Evolutionary conservation across 352 stramenopile species (phyloP).

Genomic region (Pythium oligandrum): DNA sequence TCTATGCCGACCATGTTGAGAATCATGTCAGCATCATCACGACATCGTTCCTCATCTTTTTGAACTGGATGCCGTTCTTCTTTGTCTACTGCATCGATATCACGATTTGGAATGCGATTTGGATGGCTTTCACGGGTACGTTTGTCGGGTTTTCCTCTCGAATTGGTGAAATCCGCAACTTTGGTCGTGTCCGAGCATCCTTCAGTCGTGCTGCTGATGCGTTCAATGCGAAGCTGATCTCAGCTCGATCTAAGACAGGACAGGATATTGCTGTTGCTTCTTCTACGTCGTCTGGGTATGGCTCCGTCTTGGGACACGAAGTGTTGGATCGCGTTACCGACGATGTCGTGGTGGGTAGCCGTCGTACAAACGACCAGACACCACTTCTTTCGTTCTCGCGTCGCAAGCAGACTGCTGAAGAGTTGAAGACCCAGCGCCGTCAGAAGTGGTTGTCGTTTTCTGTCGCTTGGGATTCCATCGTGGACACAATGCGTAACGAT

Average conservation of each 20-base stretch:
- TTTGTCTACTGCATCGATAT: conserved; percentile 98
- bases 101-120: conserved; percentile 98
- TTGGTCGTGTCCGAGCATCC: conserved; percentile 73
- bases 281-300: conserved; percentile 20
- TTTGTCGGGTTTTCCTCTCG: conserved; percentile 95
- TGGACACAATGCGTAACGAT: conserved; percentile 93
- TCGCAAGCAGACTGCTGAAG: conserved; percentile 72
- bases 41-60: conserved; percentile 87
- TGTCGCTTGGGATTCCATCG: conserved; percentile 96
- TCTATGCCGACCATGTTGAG: conserved; percentile 95
- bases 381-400: conserved; percentile 82
- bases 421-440: conserved; percentile 90
- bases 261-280: conserved; percentile 23
- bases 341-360: conserved; percentile 8
- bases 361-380: conserved; percentile 48
- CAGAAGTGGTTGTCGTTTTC: conserved; percentile 99
- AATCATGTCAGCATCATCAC: conserved; percentile 81
- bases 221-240: conserved; percentile 86
- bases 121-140: conserved; percentile 95
- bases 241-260: conserved; percentile 69
- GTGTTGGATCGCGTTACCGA: conserved; percentile 25
- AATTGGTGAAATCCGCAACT: conserved; percentile 96
- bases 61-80: conserved; percentile 97
- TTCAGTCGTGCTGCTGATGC: conserved; percentile 85
- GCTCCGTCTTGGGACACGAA: conserved; percentile 26